Conservation (phyloP, 768 basidiomycete species). For the Sporobolomyces pararoseus region DNA sequence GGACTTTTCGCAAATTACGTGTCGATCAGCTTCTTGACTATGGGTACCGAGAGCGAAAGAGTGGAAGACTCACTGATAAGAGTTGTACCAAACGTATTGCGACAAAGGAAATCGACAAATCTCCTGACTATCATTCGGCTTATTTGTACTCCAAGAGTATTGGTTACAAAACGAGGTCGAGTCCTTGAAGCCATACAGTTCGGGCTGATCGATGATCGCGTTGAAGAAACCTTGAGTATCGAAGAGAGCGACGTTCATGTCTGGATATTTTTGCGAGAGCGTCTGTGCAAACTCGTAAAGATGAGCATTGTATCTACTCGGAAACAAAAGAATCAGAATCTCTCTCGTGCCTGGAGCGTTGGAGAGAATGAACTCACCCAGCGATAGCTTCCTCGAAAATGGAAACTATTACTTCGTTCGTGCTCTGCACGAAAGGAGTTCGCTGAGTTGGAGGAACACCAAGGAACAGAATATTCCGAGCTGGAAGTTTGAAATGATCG, state of each 20-base stretch:
- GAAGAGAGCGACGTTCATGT: slow-evolving; percentile 10
- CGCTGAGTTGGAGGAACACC: slow-evolving; percentile 23
- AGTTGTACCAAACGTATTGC: slow-evolving; percentile 18
- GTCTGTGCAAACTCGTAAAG: neutral
- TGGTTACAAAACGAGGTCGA: neutral
- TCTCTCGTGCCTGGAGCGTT: neutral
- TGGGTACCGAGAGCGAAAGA: neutral
- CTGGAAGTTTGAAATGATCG: neutral
- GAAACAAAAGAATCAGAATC: too few relatives aligned
- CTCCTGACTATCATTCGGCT: neutral
- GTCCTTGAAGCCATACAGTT: slow-evolving; percentile 10
- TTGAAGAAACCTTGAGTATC: slow-evolving; percentile 27
- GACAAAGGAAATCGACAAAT: neutral
- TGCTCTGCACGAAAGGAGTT: slow-evolving; percentile 3
- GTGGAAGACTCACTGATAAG: neutral
- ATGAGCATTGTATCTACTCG: slow-evolving; percentile 14
- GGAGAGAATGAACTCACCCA: neutral
- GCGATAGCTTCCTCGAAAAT: neutral
- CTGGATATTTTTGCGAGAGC: neutral
- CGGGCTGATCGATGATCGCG: slow-evolving; percentile 7
- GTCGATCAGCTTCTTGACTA: neutral
- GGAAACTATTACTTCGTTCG: neutral
- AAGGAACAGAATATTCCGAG: slow-evolving; percentile 30
- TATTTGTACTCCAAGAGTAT: neutral
- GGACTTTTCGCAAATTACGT: neutral